Evolutionary conservation across 202 grass and related monocot species (phyloP).

Genomic region (Tripidium arundinaceum): DNA sequence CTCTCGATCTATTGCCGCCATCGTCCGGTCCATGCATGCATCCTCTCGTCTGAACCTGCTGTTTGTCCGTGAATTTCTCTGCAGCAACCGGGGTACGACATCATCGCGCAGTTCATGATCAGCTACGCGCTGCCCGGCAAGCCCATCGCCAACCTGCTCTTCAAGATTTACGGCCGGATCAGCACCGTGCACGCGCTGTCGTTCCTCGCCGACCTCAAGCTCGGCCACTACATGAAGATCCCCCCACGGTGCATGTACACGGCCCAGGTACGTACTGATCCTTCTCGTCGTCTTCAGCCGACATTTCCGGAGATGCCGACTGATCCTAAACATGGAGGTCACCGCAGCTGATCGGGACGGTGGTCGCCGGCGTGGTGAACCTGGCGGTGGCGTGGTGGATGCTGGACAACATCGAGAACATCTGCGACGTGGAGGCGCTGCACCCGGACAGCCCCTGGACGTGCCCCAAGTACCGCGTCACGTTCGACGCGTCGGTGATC

Average conservation of each 20-base stretch:
- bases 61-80: neutral
- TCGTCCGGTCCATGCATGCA: no score
- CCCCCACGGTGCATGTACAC: conserved; percentile 98
- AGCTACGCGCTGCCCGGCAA: conserved; percentile 91
- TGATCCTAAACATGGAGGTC: neutral
- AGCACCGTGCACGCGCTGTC: conserved; percentile 98
- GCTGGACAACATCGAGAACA: conserved; percentile 91
- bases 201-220: conserved; percentile 98
- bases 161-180: conserved; percentile 99
- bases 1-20: neutral
- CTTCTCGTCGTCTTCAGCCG: neutral
- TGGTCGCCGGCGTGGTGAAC: conserved; percentile 92
- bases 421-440: conserved; percentile 89
- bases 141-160: conserved; percentile 95
- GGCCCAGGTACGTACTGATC: conserved; percentile 49
- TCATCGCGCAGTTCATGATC: conserved; percentile 99
- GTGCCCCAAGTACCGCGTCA: conserved; percentile 94
- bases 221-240: conserved; percentile 99
- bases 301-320: neutral
- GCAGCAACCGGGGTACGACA: conserved; percentile 98
- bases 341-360: conserved; percentile 78
- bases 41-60: neutral
- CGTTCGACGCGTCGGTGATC: conserved; percentile 95
- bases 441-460: conserved; percentile 98
- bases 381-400: conserved; percentile 99